Base-by-base conservation (phyloP, 208 protist genomes). In the Trypanosoma boissoni region DNA sequence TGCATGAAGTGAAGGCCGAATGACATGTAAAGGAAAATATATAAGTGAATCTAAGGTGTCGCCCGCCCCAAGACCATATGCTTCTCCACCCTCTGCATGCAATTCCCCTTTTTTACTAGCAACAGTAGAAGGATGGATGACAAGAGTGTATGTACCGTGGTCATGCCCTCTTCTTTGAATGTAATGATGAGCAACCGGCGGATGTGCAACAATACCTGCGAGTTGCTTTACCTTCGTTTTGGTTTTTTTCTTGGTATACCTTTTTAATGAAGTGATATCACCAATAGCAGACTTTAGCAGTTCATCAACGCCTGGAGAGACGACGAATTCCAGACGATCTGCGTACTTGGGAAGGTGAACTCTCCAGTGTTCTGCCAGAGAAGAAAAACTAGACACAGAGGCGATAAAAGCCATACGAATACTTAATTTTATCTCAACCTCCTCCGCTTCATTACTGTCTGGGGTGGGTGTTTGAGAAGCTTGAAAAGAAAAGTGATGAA, bases 11-110 rank as follows among this genome's bases (percentile, higher is more conserved):
- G 52, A 70, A 31, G 86, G 86, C 1, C 86, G 79, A 7, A 84
- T 27, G 14, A 88, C 58, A 61, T 92, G 86, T 16, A 92, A 68
- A 16, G 86, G 86, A 36, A 92, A 83, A 31, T 90, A 56, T 1
- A 92, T 31, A 43, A 92, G 67, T 4, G 72, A 58, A 14, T 72
- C 60, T 9, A 90, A 64, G 26, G 74, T 74, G 45, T 88, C 83
- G 16, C 83, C 81, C 9, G 39, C 69, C 1, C 49, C 61, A 24
- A 82, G 60, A 45, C 44, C 58, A 41, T 64, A 28, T 37, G 14
- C 36, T 7, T 9, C 24, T 10, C 34, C 48, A 1, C 3, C 36
- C 39, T 14, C 32, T 16, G 23, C 23, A n/a, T 27, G 20, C 12
- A 10, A 23, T 16, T 54, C 32, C 12, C 1, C 32, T 32, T 5